Evolutionary conservation across 768 basidiomycete genomes (phyloP), one percentile per base, ranked within the genome.

Genomic region (Trametes gibbosa): DNA sequence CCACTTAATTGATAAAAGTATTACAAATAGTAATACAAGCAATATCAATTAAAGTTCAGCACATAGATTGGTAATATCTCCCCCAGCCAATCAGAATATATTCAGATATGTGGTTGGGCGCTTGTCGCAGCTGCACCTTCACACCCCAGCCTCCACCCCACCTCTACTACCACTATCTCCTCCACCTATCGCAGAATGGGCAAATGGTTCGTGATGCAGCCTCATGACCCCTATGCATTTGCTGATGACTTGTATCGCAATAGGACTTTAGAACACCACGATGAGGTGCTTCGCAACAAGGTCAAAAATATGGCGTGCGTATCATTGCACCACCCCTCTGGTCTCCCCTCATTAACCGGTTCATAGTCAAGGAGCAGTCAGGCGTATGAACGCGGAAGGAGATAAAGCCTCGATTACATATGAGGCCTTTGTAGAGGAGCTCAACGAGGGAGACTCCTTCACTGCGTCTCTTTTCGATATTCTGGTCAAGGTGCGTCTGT

Each of bases 371-470:
- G 88, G 90, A 53, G 84, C 90, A 50, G 84, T 91, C 63, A 84
- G 83, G 64, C 80, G 90, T 54, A 76, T 84, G 25, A 80, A 79
- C 59, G 78, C 89, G 25, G 90, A 91, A 69, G 83, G 84, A 46
- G 63, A 68, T 3, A 67, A 67, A 66, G 80, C 86, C 3, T 73
- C 74, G 40, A 90, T 92, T 61, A 84, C 77, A 53, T 92, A 89
- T 68, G 86, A 91, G 70, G 72, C 80, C 27, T 91, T 92, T 63
- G 86, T 91, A 19, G 81, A 86, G 64, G 87, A 90, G 27, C 75
- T 92, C 49, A 89, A 92, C 68, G 80, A 80, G 23, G 90, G 89
- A 16, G 90, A 92, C 69, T 85, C 88, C 0, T 92, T 92, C 71
- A 91, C 90, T 0, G 82, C 89, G 5, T 81, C 86, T 0, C 69